Evolutionary conservation across 805 yeast genomes (phyloP), one percentile per base, ranked within the genome.

Genomic region (Ogataea saltuana): DNA sequence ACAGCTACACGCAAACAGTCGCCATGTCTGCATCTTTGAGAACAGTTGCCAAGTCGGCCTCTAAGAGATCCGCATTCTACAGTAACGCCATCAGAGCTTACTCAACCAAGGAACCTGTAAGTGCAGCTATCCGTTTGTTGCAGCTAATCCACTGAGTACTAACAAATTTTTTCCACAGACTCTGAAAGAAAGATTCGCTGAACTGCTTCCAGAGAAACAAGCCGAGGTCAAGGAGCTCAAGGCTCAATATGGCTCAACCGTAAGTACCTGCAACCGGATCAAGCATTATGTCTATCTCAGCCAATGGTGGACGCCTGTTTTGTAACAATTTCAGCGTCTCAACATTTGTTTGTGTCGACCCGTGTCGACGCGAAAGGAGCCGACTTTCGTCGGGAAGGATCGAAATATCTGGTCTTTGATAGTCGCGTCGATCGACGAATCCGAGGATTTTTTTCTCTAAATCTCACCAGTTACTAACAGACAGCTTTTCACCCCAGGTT

Each of bases 171-270:
- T 22, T 6, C 9, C 16, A n/a, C 26, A 78, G 76, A 83, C 97
- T 53, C 78, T 93, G 60, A 93, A 93, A 72, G 96, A 93, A 71
- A 83, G 95, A 67, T 90, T 93, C 65, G 95, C 89, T 44, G 95
- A 88, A 64, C 75, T 88, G 55, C 80, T 90, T 67, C 98, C 98
- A 55, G 89, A 79, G 61, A 87, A 87, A 75, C 85, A 85, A 58
- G 97, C 88, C 69, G 88, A 89, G 74, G 84, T 93, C 70, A 86
- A 85, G 74, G 79, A 82, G 60, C 82, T 91, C 69, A 89, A 91
- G 72, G 77, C 87, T 68, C 95, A 89, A 62, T 79, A 91, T 69
- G 99, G 98, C 60, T 77, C 82, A 67, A 78, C 86, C 63, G 85
- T 74, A 69, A 61, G 79, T 74, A 63, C 48, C 67, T 29, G 15